Evolutionary conservation across 2,329 filamentous ascomycete genomes (phyloP).

Genomic region (Alternaria postmessia): DNA sequence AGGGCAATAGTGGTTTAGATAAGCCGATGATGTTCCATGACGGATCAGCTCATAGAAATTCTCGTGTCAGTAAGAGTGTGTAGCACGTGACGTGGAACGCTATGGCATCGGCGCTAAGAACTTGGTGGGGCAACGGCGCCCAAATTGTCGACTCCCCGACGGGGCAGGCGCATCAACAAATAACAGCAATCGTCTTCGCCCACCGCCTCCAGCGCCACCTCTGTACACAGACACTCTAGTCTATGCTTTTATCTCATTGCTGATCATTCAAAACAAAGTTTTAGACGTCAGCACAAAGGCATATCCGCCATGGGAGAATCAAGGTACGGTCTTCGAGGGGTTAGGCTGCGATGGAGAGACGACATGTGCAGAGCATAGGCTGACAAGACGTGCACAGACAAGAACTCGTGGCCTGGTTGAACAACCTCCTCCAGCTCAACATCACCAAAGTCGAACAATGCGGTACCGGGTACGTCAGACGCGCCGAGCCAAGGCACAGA

Average conservation of each 20-base stretch:
- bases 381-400: slow-evolving; percentile 69
- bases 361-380: slow-evolving; percentile 15
- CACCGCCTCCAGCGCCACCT: slow-evolving; percentile 16
- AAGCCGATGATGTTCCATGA: too few relatives aligned
- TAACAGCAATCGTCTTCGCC: slow-evolving; percentile 20
- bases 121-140: slow-evolving; percentile 27
- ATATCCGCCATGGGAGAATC: slow-evolving; percentile 67
- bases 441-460: slow-evolving; percentile 99
- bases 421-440: slow-evolving; percentile 97
- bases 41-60: neutral
- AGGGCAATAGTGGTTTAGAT: neutral
- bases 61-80: neutral
- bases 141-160: slow-evolving; percentile 29
- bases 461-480: slow-evolving; percentile 81
- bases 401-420: slow-evolving; percentile 95
- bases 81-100: slow-evolving; percentile 17
- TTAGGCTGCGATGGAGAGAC: neutral
- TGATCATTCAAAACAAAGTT: slow-evolving; percentile 8
- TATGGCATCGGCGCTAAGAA: slow-evolving; percentile 16
- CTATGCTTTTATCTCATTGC: slow-evolving; percentile 13
- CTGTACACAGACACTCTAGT: slow-evolving; percentile 8
- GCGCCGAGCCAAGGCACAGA: slow-evolving; percentile 14
- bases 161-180: slow-evolving; percentile 36
- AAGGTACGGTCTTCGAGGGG: slow-evolving; percentile 55
- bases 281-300: slow-evolving; percentile 8